phyloP scores from a whole-genome alignment of 345 rosid species.

The Eucalyptus lansdowneana region DNA sequence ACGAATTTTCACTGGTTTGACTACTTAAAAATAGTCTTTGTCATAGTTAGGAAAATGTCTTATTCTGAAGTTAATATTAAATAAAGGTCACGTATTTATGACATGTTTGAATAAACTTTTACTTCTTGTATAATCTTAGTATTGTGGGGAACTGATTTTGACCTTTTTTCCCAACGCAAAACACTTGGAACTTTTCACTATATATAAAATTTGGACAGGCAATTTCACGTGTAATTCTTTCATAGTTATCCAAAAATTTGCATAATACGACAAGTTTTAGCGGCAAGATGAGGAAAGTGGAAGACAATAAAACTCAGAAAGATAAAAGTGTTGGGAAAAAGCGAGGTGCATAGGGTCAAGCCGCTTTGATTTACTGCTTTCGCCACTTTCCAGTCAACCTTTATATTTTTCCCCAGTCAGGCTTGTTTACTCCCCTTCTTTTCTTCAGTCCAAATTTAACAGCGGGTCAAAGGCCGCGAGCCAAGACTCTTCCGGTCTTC shows the following conservation, averaged over 20 bases:
- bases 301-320: background rate
- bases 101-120: background rate
- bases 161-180: background rate
- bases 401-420: too few relatives aligned
- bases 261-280: background rate
- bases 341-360: background rate
- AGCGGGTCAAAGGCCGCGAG: background rate
- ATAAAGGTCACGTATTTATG: background rate
- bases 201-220: background rate
- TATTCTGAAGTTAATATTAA: background rate
- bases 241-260: background rate
- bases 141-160: background rate
- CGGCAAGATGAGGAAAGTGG: background rate
- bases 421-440: background rate
- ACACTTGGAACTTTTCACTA: background rate
- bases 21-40: background rate
- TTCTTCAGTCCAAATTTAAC: background rate
- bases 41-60: background rate
- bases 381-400: background rate
- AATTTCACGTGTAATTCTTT: background rate
- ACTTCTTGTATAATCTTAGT: background rate
- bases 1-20: background rate
- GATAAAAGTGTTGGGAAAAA: background rate
- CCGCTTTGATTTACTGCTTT: background rate
- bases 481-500: background rate